Conservation (phyloP, 2,329 filamentous ascomycete genomes). For the Exophiala lecanii-corni region DNA sequence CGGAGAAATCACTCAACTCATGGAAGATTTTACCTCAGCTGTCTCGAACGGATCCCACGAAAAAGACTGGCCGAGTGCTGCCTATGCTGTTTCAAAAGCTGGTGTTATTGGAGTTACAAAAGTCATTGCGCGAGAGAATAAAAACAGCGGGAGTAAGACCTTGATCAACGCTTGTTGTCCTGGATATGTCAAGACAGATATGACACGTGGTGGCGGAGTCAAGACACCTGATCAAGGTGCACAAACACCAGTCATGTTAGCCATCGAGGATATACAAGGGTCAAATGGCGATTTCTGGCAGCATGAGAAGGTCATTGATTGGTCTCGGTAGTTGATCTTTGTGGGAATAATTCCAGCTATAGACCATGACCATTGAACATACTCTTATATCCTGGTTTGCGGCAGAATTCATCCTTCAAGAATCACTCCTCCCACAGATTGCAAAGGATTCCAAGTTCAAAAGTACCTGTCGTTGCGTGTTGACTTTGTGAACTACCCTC, state of each 20-base stretch:
- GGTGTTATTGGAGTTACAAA: constrained; percentile 41
- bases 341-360: too few species aligned
- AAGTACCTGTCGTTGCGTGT: too few species aligned
- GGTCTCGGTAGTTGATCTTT: too few species aligned
- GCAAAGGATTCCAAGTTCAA: too few species aligned
- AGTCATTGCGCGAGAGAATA: constrained; percentile 34
- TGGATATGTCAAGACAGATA: constrained; percentile 45
- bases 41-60: constrained; percentile 45
- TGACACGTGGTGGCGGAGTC: constrained; percentile 39
- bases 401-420: too few species aligned
- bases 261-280: constrained; percentile 37
- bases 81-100: constrained; percentile 47
- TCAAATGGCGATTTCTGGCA: constrained; percentile 39
- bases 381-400: too few species aligned
- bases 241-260: constrained; percentile 41
- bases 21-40: constrained; percentile 46
- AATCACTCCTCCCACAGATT: too few species aligned
- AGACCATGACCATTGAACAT: too few species aligned
- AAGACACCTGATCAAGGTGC: constrained; percentile 44
- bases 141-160: constrained; percentile 31
- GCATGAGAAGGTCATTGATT: constrained; percentile 31
- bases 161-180: constrained; percentile 42
- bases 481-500: too few species aligned
- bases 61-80: constrained; percentile 46
- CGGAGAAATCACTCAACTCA: constrained; percentile 43